A percentile compares a stretch with the other conserved stretches of the same genome.
phyloP scores from a whole-genome alignment of 148 eudicot species.

The Persicaria tinctoria region DNA sequence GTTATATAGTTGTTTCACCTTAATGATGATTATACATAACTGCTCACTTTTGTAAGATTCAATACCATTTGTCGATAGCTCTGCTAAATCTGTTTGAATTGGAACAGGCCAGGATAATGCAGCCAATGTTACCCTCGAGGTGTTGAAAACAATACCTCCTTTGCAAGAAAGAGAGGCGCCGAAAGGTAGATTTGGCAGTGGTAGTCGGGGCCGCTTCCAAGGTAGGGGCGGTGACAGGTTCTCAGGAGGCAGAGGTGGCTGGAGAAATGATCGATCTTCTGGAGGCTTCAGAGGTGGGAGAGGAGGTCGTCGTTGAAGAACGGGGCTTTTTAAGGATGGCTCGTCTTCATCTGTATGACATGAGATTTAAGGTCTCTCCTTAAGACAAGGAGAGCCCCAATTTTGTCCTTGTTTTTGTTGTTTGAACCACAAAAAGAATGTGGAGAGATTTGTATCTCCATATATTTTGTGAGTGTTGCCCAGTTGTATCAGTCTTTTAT shows the following conservation, averaged over 20 bases:
- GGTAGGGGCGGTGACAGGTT: slow-evolving; percentile 29
- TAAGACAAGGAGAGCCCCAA: background rate
- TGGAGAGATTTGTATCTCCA: background rate
- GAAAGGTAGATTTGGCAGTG: slow-evolving; percentile 46
- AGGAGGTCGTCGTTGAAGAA: slow-evolving; percentile 27
- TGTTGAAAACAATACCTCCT: slow-evolving; percentile 53
- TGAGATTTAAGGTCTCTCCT: background rate
- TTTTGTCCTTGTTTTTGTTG: background rate
- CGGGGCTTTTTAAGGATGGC: background rate
- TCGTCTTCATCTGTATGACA: background rate
- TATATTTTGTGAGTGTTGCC: background rate
- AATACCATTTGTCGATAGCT: background rate
- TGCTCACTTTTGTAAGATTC: background rate
- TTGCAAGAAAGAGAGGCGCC: slow-evolving; percentile 61
- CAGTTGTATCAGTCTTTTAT: no score
- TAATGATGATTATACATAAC: background rate
- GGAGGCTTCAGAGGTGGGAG: slow-evolving; percentile 36
- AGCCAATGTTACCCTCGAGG: slow-evolving; percentile 58
- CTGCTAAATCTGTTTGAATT: background rate
- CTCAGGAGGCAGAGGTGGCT: slow-evolving; percentile 44
- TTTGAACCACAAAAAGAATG: background rate
- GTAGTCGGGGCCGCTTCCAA: slow-evolving; percentile 30
- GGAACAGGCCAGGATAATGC: slow-evolving; percentile 60
- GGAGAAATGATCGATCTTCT: slow-evolving; percentile 28
- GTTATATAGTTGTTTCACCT: background rate